Percentiles rank a stretch among this genome's conserved stretches.
Evolutionary conservation across 257 asterid species (phyloP).

Genomic region (Solanum pinnatisectum): DNA sequence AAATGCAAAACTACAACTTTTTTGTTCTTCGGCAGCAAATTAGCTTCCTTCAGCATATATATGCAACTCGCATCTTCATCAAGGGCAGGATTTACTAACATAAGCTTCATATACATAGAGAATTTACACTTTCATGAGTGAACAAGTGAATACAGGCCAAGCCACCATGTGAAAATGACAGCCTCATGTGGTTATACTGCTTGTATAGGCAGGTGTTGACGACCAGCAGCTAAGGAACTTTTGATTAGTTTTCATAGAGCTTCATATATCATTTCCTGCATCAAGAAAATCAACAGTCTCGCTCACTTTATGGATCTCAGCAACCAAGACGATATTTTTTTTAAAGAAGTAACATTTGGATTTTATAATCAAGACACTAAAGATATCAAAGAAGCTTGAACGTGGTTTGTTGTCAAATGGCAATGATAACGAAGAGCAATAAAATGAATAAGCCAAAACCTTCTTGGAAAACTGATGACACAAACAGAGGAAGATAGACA

Average conservation of each 20-base stretch:
- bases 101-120: neutral
- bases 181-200: neutral
- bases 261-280: slow-evolving; percentile 68
- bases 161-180: neutral
- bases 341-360: neutral
- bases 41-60: slow-evolving; percentile 4
- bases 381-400: neutral
- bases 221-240: neutral
- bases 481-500: neutral
- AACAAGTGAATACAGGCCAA: neutral
- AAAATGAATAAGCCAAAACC: neutral
- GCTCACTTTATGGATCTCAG: neutral
- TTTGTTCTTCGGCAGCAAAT: neutral
- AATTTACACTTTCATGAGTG: neutral
- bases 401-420: neutral
- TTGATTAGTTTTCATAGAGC: slow-evolving; percentile 14
- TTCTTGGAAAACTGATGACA: neutral
- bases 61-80: slow-evolving; percentile 9
- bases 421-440: neutral
- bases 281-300: neutral
- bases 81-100: neutral
- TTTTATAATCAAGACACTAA: neutral
- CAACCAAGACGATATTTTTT: neutral
- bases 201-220: neutral
- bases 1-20: neutral